Evolutionary conservation across 495 filamentous ascomycete genomes (phyloP), one percentile per base, ranked within the genome.

Genomic region (Achaetomiella virescens): DNA sequence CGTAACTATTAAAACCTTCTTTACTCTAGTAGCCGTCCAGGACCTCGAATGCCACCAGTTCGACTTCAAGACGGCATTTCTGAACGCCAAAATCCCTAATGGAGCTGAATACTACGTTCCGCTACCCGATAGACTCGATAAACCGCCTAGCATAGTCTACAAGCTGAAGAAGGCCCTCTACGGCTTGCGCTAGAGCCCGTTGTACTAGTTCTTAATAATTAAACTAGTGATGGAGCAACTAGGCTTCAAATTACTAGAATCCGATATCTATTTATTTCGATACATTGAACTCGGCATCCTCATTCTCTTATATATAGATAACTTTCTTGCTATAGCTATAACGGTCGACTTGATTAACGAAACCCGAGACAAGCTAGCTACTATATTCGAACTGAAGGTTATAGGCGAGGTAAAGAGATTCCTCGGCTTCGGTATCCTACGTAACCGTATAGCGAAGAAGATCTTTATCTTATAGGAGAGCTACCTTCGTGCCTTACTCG

Each of bases 31-130:
- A 1, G 36, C 54, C 1, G 1, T 50, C 6, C 6, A 15, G 1
- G 25, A 57, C 21, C 24, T 49, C 10, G 27, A 57, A 37, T 44
- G 2, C 40, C 1, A n/a, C 9, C 27, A 59, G 12, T 59, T 48
- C 22, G 44, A 59, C 50, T 59, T 59, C 25, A 49, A 54, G 4
- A 54, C 20, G 0, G 44, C 36, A 9, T 59, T 59, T 5, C 11
- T 59, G 0, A 59, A 59, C 25, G 24, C 31, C 9, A 11, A 20
- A 0, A 52, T 58, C 40, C 48, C 48, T 1, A 1, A 22, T 6
- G 42, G 12, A 2, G 15, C 7, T 0, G 14, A 40, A 0, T 54
- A 48, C n/a, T 59, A 48, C 10, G 20, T 59, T 1, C 6, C 22
- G 3, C 43, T 20, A 9, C 56, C 43, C 1, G 2, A 6, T n/a